Base-by-base conservation (phyloP, 208 protist species). In the Leishmania guyanensis region DNA sequence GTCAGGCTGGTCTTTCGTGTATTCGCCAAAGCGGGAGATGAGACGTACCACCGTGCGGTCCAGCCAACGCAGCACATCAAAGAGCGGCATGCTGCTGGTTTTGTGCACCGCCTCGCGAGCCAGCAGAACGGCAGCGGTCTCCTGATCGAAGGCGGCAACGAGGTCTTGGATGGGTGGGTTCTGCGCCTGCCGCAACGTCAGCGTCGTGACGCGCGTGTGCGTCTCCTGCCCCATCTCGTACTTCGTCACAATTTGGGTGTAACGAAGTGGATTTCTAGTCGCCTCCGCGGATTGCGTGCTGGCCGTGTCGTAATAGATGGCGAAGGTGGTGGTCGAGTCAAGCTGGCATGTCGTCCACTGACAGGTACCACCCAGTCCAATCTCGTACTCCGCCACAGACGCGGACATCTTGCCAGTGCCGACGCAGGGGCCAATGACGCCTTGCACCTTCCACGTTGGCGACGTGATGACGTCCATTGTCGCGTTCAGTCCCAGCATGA, bases 1-100 rank as follows among this genome's bases (percentile, higher is more conserved):
- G 66, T 77, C 72, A 22, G 98, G 94, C 68, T 99, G 90, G 82
- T 99, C 94, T 73, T 97, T 95, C 10, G 90, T 81, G 84, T 98
- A 99, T 29, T 95, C 88, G 54, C 93, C 98, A 79, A 99, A 99
- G 75, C 98, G 98, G 33, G 86, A 82, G 33, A 99, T 98, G 20
- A 99, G 92, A n/a, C 97, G 91, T 83, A 99, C 99, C 29, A 99
- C 90, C 79, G 97, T 99, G 73, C 98, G 93, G 81, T 99, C 99
- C 1, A 99, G 88, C 99, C 99, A 99, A 39, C 99, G 94, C 33
- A 99, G 94, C n/a, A 99, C 98, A 78, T 99, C 98, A 77, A 98
- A 98, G 9, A 98, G 75, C 22, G 99, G 98, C 82, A 99, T 98
- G 39, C 83, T 98, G 85, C 99, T 98, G 3, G 98, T 95, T 83